phyloP scores from a whole-genome alignment of 257 asterid species.

The Nicotiana benthamiana region DNA sequence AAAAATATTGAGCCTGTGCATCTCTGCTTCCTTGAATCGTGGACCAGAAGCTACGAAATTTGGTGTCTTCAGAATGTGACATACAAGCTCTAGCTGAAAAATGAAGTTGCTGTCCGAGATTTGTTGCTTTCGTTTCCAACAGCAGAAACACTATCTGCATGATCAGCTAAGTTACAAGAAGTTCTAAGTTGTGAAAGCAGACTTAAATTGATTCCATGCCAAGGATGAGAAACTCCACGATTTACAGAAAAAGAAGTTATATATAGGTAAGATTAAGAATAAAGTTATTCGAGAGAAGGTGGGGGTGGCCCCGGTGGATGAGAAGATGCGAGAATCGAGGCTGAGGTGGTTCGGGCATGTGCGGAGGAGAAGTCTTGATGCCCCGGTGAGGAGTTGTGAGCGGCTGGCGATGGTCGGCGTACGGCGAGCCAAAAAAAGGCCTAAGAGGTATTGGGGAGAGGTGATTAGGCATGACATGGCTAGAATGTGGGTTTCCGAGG shows the following conservation, averaged over 20 bases:
- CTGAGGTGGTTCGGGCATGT: too few relatives aligned
- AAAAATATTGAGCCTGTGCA: constrained; percentile 59
- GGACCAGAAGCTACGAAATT: constrained; percentile 53
- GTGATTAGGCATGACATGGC: too few relatives aligned
- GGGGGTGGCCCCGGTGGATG: too few relatives aligned
- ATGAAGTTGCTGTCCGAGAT: background rate
- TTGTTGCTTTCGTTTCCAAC: background rate
- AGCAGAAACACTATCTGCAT: background rate
- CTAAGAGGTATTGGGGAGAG: too few relatives aligned
- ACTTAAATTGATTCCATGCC: background rate
- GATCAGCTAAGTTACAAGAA: background rate
- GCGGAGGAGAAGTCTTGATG: too few relatives aligned
- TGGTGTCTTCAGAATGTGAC: constrained; percentile 93
- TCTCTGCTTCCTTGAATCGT: constrained; percentile 66
- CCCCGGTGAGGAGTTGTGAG: too few relatives aligned
- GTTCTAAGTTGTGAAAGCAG: background rate
- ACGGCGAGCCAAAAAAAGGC: too few relatives aligned
- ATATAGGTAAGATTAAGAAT: too few relatives aligned
- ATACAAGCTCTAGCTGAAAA: background rate
- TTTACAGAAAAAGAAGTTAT: background rate
- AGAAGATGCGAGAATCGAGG: too few relatives aligned
- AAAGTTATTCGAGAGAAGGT: too few relatives aligned
- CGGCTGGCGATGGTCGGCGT: too few relatives aligned
- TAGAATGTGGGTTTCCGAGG: too few relatives aligned
- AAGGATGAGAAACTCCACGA: background rate